A percentile compares a stretch with the other conserved stretches of the same genome.
phyloP scores from a whole-genome alignment of 78 protist genomes.

The Speleostelium caveatum region DNA sequence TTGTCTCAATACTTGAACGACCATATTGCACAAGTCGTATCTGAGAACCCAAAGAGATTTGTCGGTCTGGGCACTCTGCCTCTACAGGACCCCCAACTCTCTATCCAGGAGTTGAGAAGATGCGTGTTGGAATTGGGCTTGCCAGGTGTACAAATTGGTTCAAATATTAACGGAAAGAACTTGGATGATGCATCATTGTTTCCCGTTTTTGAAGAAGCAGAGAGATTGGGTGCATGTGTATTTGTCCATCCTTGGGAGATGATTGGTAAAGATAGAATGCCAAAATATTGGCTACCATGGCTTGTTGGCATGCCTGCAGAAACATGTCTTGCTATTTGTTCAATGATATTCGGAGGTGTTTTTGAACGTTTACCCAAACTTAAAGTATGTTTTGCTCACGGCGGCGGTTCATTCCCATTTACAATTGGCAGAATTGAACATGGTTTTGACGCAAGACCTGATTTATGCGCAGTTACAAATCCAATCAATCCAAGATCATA shows the following conservation, averaged over 20 bases:
- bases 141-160: slow-evolving; percentile 85
- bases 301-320: slow-evolving; percentile 97
- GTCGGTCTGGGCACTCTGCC: slow-evolving; percentile 96
- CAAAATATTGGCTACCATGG: slow-evolving; percentile 87
- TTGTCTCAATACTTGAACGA: slow-evolving; percentile 92
- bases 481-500: slow-evolving; percentile 76
- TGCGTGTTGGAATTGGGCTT: slow-evolving; percentile 69
- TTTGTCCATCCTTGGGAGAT: slow-evolving; percentile 98
- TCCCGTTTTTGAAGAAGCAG: slow-evolving; percentile 90
- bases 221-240: slow-evolving; percentile 81
- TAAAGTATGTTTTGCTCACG: slow-evolving; percentile 93
- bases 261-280: slow-evolving; percentile 78
- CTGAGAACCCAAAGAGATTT: slow-evolving; percentile 88
- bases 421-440: slow-evolving; percentile 93
- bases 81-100: slow-evolving; percentile 91
- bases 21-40: slow-evolving; percentile 87
- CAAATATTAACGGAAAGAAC: slow-evolving; percentile 90
- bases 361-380: slow-evolving; percentile 88
- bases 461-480: slow-evolving; percentile 88
- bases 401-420: slow-evolving; percentile 95
- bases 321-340: slow-evolving; percentile 93
- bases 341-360: slow-evolving; percentile 93
- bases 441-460: slow-evolving; percentile 94
- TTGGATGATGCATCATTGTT: slow-evolving; percentile 87
- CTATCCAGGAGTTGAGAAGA: slow-evolving; percentile 86